Conservation (phyloP, 1,139 yeast species). For the Debaryomyces sp. region DNA sequence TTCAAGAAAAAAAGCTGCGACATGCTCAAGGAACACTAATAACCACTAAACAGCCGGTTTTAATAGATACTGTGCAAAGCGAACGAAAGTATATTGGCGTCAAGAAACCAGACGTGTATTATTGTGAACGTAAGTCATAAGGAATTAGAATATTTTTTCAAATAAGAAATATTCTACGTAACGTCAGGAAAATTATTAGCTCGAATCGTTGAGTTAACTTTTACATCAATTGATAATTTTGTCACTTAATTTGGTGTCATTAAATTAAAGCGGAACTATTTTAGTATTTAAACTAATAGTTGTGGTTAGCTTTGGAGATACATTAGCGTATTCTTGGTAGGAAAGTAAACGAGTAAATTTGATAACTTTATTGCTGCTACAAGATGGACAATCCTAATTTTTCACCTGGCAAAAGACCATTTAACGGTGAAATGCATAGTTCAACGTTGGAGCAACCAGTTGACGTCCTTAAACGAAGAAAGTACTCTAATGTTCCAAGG, state of each 20-base stretch:
- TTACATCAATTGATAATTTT: conserved; percentile 3
- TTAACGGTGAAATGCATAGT: conserved; percentile 1
- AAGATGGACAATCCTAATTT: conserved; percentile 3
- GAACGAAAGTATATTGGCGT: not conserved
- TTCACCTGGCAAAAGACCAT: not conserved
- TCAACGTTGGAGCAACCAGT: not conserved
- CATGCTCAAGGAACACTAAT: conserved; percentile 8
- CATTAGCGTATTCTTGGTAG: not conserved
- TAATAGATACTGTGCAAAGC: not conserved
- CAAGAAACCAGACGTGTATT: not conserved
- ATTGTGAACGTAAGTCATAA: not conserved
- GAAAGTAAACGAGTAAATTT: not conserved
- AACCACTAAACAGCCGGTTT: not conserved
- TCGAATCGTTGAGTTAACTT: conserved; percentile 1
- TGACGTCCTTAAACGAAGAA: conserved; percentile 9
- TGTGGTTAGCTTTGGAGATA: not conserved
- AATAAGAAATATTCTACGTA: not conserved
- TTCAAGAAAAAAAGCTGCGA: conserved; percentile 9
- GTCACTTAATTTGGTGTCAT: not conserved
- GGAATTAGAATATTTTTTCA: not conserved
- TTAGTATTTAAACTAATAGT: not conserved
- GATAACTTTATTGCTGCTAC: conserved; percentile 10
- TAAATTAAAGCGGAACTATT: not conserved
- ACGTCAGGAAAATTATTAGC: not conserved
- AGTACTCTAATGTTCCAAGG: conserved; percentile 14